These are phyloP conservation scores for Eurotiales sp. DNA, from an alignment of 2,329 filamentous ascomycete genomes.

Conservation along the genomic window DNA sequence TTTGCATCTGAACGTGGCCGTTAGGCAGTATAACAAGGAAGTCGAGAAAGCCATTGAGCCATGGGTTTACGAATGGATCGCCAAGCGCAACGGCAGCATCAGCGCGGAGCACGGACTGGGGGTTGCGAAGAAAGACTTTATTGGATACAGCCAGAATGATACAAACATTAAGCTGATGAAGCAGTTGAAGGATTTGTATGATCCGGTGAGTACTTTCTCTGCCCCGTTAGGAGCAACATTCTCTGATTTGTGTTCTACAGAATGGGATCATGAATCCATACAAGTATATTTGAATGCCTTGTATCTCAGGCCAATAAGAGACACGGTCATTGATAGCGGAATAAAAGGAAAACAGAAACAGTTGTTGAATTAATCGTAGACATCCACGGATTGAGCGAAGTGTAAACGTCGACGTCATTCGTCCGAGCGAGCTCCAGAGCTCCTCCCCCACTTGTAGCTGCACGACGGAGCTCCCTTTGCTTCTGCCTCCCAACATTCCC, in stretches of 20 bases:
- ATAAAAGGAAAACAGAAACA: too few species aligned
- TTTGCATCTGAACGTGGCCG: slow-evolving; percentile 85
- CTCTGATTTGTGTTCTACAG: slow-evolving; percentile 45
- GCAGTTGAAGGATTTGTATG: slow-evolving; percentile 89
- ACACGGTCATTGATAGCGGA: too few species aligned
- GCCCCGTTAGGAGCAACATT: slow-evolving; percentile 12
- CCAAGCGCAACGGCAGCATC: slow-evolving; percentile 82
- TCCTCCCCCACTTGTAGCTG: slow-evolving; percentile 6
- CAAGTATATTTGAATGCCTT: slow-evolving; percentile 68
- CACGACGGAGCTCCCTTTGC: neutral
- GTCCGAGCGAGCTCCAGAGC: neutral
- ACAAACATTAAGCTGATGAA: slow-evolving; percentile 90
- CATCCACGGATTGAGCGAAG: too few species aligned
- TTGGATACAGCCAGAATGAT: slow-evolving; percentile 86
- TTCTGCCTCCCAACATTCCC: neutral
- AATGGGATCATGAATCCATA: slow-evolving; percentile 99
- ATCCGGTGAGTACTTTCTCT: slow-evolving; percentile 70
- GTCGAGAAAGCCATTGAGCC: slow-evolving; percentile 89
- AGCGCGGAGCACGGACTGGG: slow-evolving; percentile 95
- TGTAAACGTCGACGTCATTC: slow-evolving; percentile 15
- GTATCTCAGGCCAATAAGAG: neutral
- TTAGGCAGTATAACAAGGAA: slow-evolving; percentile 75
- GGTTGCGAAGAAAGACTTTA: slow-evolving; percentile 90
- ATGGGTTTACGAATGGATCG: slow-evolving; percentile 96
- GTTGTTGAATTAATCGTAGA: too few species aligned